Base-by-base conservation (phyloP, 2,329 filamentous ascomycete species). In the Scedosporium dehoogii region DNA sequence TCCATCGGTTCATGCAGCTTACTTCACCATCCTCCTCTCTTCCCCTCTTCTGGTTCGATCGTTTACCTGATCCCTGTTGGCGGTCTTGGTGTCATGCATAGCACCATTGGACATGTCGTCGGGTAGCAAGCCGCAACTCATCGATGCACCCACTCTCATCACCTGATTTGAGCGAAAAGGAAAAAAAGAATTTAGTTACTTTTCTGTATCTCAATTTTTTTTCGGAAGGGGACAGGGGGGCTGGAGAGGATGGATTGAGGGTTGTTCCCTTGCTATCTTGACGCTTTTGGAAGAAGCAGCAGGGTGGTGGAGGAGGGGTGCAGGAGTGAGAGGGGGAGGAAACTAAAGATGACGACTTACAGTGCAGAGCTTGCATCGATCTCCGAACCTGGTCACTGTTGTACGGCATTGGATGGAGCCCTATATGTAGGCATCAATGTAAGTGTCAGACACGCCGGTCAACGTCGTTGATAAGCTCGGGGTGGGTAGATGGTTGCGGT, bases 401-500 rank as follows among this genome's bases (percentile, higher is more conserved):
- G 75, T 75, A 61, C 70, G 72, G 69, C 74, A 76, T 63, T 72
- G 70, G 62, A 72, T 70, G 12, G 71, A 72, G 67, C 71, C 70
- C 73, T 75, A 38, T 38, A 38, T 38, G 33, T 38, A 56, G 7
- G 62, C 14, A 46, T n/a, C 38, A 27, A 21, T 51, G 44, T 27
- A 44, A 51, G 53, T 38, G 7, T 38, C 41, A 38, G 51, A 14
- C 18, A 33, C 23, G 9, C 4, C 18, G 25, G 56, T 12, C n/a
- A 14, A 38, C 27, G 27, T 18, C 27, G 46, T n/a, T 4, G 27
- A 63, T 38, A 38, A 38, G 33, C 33, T 38, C 33, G 33, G 33
- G 33, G 33, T 12, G 10, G 33, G 33, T 38, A 12, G 33, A 38
- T 38, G 33, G 33, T 12, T 38, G 33, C 33, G 33, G 9, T 12